Evolutionary conservation across 225 moss, liverwort and hornwort genomes (phyloP), one percentile per base, ranked within the genome.

Genomic region (Thuidium tamariscinum): DNA sequence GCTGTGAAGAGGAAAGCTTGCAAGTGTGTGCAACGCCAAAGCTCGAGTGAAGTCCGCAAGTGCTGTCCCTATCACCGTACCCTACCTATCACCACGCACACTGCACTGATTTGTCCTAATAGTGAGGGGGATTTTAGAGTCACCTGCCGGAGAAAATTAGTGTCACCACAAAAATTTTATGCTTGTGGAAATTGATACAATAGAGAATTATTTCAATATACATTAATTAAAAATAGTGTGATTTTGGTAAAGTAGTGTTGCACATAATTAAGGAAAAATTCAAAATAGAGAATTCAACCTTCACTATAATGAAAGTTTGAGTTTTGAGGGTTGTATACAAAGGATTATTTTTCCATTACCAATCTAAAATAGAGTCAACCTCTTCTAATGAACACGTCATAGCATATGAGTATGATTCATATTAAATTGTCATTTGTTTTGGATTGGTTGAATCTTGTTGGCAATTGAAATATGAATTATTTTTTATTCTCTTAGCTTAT

Each of bases 261-360:
- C 2, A 21, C 2, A 51, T 1, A 2, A 4, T 11, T 32, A 20
- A 3, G 10, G 10, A 34, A 2, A 34, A 74, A 13, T 0, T 34
- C 0, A 0, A 49, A 49, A 1, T 34, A 21, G 7, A 34, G 2
- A 21, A 2, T 30, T 72, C 10, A 18, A 72, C 18, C 30, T 1
- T 72, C 19, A 46, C 2, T 46, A 10, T 29, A 13, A 34, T 20
- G 2, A 34, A 74, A 74, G 5, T 5, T 49, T 20, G 74, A 74
- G 20, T 49, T 49, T 1, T 46, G 16, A 46, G 10, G 30, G 49
- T 32, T 20, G 4, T 12, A 20, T 0, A 20, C 0, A 49, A 48
- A 48, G 4, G 12, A 7, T 11, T 19, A 12, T 20, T 49, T 73
- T 49, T 32, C 32, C 11, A 20, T 32, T 32, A 48, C 2, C 32